phyloP scores from a whole-genome alignment of 345 rosid species.

The Lepidium aucheri region DNA sequence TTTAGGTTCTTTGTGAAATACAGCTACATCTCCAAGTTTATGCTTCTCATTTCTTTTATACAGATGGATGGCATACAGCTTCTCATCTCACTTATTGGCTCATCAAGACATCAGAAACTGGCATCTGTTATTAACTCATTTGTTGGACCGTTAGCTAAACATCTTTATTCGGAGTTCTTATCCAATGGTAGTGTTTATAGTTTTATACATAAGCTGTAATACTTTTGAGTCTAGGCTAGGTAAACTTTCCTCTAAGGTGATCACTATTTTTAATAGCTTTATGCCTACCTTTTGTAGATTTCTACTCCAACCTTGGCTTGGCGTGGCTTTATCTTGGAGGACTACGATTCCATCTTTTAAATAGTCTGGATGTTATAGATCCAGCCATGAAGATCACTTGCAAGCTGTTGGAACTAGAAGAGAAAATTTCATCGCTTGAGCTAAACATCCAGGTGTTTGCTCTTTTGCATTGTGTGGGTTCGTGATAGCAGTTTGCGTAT shows the following conservation, averaged over 20 bases:
- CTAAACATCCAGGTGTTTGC: constrained; percentile 65
- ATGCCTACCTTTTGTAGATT: constrained; percentile 28
- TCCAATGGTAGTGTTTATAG: constrained; percentile 34
- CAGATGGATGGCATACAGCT: constrained; percentile 40
- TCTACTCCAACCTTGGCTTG: constrained; percentile 44
- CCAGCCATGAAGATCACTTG: constrained; percentile 66
- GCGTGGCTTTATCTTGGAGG: constrained; percentile 75
- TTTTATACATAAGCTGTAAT: constrained; percentile 6
- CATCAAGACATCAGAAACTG: constrained; percentile 57
- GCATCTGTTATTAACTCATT: constrained; percentile 34
- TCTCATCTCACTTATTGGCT: constrained; percentile 44
- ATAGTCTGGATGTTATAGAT: constrained; percentile 57
- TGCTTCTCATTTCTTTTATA: constrained; percentile 21
- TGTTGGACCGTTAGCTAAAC: constrained; percentile 51
- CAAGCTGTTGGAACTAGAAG: constrained; percentile 48
- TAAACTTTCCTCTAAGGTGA: not conserved
- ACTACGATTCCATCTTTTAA: constrained; percentile 67
- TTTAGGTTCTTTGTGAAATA: not conserved
- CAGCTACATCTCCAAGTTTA: constrained; percentile 5
- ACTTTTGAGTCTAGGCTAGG: not conserved
- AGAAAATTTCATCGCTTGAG: constrained; percentile 47
- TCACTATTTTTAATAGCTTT: constrained; percentile 2
- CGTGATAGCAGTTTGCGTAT: not conserved
- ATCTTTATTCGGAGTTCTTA: constrained; percentile 44
- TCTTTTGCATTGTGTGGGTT: constrained; percentile 13